These are phyloP conservation scores for Notholithocarpus densiflorus DNA, from an alignment of 306 rosid genomes.

Conservation along the genomic window DNA sequence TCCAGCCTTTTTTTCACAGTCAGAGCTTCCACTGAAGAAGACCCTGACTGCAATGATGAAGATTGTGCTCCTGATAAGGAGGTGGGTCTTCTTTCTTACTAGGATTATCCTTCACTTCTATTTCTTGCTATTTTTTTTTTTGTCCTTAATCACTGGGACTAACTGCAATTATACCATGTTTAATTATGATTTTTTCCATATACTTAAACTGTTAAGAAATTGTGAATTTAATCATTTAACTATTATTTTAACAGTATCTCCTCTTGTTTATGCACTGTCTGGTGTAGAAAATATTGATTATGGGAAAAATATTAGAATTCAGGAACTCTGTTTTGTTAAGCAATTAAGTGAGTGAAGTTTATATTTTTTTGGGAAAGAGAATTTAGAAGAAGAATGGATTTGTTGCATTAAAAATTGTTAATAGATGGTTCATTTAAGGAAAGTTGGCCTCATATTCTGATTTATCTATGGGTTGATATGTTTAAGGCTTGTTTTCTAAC, in stretches of 20 bases:
- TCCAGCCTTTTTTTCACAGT: conserved; percentile 22
- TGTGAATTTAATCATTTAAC: no score
- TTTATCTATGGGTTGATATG: background rate
- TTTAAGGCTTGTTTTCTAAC: background rate
- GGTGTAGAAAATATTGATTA: background rate
- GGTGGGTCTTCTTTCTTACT: conserved; percentile 34
- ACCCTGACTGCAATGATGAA: conserved; percentile 77
- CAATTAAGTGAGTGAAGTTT: background rate
- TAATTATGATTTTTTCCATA: no score
- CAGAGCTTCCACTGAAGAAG: conserved; percentile 76
- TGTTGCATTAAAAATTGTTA: background rate
- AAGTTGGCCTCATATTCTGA: background rate
- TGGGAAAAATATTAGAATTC: background rate
- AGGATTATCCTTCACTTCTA: background rate
- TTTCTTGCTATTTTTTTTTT: background rate
- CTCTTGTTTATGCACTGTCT: background rate
- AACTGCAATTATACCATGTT: no score
- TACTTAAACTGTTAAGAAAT: no score
- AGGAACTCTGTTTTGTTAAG: background rate
- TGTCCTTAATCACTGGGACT: no score
- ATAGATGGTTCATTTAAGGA: background rate
- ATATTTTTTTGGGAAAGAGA: background rate
- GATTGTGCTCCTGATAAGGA: conserved; percentile 97
- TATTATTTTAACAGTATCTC: background rate
- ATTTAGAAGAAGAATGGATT: background rate